These are phyloP conservation scores for Sugiyamaella valdiviana DNA, from an alignment of 805 yeast genomes.

Conservation along the genomic window DNA sequence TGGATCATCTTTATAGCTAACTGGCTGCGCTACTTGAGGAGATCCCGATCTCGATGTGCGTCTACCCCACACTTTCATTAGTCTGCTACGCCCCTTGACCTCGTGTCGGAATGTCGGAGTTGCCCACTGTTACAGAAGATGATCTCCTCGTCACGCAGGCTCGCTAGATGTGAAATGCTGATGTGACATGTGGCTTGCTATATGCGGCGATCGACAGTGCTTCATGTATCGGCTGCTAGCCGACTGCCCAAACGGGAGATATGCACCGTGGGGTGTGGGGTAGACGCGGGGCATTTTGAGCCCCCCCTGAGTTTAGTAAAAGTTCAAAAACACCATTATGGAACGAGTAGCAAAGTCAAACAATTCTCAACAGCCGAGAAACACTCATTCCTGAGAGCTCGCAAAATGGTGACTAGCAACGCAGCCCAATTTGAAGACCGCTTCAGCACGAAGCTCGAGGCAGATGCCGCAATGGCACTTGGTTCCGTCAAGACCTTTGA, in stretches of 20 bases:
- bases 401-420: not conserved
- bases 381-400: too few species aligned
- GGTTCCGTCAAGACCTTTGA: conserved; percentile 4
- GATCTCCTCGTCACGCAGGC: too few species aligned
- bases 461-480: conserved; percentile 1
- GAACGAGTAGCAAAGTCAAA: too few species aligned
- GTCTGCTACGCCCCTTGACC: too few species aligned
- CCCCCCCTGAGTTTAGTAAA: too few species aligned
- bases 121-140: too few species aligned
- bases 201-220: not conserved
- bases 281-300: not conserved
- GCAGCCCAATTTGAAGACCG: not conserved
- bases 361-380: too few species aligned
- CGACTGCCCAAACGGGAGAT: not conserved
- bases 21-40: not conserved
- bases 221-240: not conserved
- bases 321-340: not conserved
- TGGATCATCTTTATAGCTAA: not conserved
- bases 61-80: not conserved
- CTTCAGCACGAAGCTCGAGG: not conserved
- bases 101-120: too few species aligned
- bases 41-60: not conserved
- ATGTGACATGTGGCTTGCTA: not conserved
- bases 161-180: not conserved
- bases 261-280: not conserved